Evolutionary conservation across 495 filamentous ascomycete species (phyloP).

Genomic region (Penicillium antarcticum): DNA sequence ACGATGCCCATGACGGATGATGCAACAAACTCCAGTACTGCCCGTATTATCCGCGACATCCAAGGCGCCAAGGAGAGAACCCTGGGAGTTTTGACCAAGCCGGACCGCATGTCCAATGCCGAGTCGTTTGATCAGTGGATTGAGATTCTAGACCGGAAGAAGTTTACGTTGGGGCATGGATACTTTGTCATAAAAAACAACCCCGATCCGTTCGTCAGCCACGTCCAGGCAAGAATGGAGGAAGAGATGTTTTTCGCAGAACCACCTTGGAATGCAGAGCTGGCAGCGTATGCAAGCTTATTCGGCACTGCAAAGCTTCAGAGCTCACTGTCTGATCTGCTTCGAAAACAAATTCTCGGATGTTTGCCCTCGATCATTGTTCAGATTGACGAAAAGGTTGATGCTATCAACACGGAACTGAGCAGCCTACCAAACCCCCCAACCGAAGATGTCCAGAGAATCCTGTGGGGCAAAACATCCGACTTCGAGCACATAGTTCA

Average conservation of each 20-base stretch:
- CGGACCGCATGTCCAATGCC: slow-evolving; percentile 57
- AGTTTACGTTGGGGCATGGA: slow-evolving; percentile 56
- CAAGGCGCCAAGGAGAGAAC: slow-evolving; percentile 57
- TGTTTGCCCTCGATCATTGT: slow-evolving; percentile 58
- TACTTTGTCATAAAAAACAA: slow-evolving; percentile 66
- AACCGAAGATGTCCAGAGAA: slow-evolving; percentile 30
- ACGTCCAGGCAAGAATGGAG: slow-evolving; percentile 51
- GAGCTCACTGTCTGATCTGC: slow-evolving; percentile 46
- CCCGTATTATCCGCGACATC: slow-evolving; percentile 54
- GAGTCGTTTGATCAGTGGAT: slow-evolving; percentile 53
- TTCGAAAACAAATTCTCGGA: slow-evolving; percentile 55
- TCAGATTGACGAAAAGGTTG: slow-evolving; percentile 51
- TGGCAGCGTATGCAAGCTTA: slow-evolving; percentile 44
- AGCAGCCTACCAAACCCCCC: slow-evolving; percentile 54
- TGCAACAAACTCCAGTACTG: slow-evolving; percentile 66
- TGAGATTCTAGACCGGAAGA: slow-evolving; percentile 52
- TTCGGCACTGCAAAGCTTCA: slow-evolving; percentile 60
- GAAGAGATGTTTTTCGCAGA: slow-evolving; percentile 59
- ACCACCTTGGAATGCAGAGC: slow-evolving; percentile 42
- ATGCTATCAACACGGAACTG: slow-evolving; percentile 45
- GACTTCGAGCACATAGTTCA: slow-evolving; percentile 28
- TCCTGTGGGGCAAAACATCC: slow-evolving; percentile 33
- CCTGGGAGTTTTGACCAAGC: slow-evolving; percentile 78
- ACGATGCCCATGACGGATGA: slow-evolving; percentile 74
- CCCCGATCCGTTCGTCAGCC: slow-evolving; percentile 44